phyloP scores from a whole-genome alignment of 2,329 filamentous ascomycete genomes.

The Tolypocladium tundrense region DNA sequence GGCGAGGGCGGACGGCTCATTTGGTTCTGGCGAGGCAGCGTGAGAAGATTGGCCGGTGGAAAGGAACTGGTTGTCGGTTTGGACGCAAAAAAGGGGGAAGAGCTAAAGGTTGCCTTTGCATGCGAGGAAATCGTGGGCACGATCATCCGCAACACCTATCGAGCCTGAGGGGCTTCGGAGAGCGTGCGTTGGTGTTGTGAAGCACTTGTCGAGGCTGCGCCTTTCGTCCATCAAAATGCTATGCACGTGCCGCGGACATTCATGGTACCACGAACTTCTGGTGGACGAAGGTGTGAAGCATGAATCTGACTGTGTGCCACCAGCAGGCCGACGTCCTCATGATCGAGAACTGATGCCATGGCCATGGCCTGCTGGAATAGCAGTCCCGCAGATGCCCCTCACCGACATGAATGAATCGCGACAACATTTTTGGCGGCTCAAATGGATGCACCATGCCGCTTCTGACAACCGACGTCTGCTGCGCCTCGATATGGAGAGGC shows the following conservation, averaged over 20 bases:
- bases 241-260: too few relatives aligned
- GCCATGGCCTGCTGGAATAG: background rate
- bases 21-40: conserved; percentile 57
- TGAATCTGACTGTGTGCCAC: background rate
- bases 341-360: background rate
- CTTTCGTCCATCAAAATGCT: background rate
- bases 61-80: conserved; percentile 47
- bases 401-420: too few relatives aligned
- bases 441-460: background rate
- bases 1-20: conserved; percentile 40
- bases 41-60: conserved; percentile 52
- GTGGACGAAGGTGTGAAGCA: background rate
- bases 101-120: conserved; percentile 59
- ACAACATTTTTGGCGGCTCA: background rate
- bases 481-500: background rate
- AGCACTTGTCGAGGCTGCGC: background rate
- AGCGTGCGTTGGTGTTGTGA: background rate
- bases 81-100: conserved; percentile 39
- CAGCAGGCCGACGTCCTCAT: background rate
- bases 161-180: conserved; percentile 9
- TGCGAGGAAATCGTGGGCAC: conserved; percentile 77
- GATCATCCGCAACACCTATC: conserved; percentile 17
- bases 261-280: background rate
- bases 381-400: background rate
- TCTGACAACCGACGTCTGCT: background rate